phyloP scores from a whole-genome alignment of 2,329 filamentous ascomycete species.

The Xylariales sp. region DNA sequence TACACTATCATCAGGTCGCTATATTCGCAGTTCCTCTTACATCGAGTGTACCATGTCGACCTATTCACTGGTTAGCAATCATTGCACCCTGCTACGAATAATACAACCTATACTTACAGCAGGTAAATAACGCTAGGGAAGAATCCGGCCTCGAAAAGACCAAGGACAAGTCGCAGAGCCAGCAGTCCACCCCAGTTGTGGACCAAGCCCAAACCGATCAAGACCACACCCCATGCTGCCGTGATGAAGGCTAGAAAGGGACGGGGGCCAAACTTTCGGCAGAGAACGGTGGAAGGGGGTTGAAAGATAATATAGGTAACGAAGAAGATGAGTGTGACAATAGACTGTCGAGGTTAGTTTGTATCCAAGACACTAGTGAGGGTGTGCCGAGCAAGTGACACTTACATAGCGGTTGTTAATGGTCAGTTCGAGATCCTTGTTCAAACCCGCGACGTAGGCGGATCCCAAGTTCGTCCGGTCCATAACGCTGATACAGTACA shows the following conservation, averaged over 20 bases:
- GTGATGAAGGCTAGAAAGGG: slow-evolving; percentile 66
- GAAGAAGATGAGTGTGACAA: slow-evolving; percentile 80
- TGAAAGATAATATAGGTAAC: slow-evolving; percentile 79
- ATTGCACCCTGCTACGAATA: not conserved
- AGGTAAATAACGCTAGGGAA: slow-evolving; percentile 78
- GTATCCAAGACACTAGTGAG: not conserved
- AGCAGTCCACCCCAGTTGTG: slow-evolving; percentile 64
- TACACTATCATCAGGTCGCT: not conserved
- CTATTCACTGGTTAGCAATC: slow-evolving; percentile 23
- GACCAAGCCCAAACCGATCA: slow-evolving; percentile 75
- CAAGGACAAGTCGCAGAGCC: slow-evolving; percentile 68
- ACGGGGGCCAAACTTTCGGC: slow-evolving; percentile 74
- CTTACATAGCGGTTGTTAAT: slow-evolving; percentile 55
- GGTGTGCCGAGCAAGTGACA: not conserved
- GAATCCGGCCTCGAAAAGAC: slow-evolving; percentile 74
- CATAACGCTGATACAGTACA: slow-evolving; percentile 83
- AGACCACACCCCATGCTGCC: slow-evolving; percentile 68
- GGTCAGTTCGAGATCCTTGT: slow-evolving; percentile 57
- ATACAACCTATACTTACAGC: slow-evolving; percentile 54
- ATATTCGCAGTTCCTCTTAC: slow-evolving; percentile 48
- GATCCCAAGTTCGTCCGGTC: slow-evolving; percentile 80
- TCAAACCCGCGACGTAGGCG: slow-evolving; percentile 77
- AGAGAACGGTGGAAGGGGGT: slow-evolving; percentile 75
- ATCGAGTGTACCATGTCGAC: slow-evolving; percentile 76
- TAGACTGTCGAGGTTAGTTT: slow-evolving; percentile 52